A percentile compares a stretch with the other conserved stretches of the same genome.
Evolutionary conservation across 164 flowering plant genomes (phyloP).

Genomic region (Vitis vinifera): DNA sequence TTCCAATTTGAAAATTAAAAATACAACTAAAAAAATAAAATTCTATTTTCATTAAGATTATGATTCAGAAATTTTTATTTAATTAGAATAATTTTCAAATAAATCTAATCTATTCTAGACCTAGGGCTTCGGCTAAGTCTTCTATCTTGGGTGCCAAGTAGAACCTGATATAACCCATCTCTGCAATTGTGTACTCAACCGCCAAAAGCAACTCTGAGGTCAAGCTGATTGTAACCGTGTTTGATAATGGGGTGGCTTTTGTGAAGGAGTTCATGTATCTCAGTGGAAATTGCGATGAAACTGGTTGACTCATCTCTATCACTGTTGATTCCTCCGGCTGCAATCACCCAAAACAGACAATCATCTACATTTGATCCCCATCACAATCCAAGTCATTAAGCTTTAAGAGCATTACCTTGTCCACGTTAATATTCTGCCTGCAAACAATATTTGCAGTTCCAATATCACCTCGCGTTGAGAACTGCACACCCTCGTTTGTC

Average conservation of each 20-base stretch:
- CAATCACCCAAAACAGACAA: slow-evolving; percentile 10
- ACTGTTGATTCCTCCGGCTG: slow-evolving; percentile 88
- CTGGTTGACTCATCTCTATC: slow-evolving; percentile 88
- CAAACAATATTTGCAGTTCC: slow-evolving; percentile 85
- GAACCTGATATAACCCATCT: slow-evolving; percentile 78
- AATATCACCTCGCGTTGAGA: slow-evolving; percentile 86
- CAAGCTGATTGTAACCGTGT: slow-evolving; percentile 73
- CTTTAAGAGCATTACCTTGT: slow-evolving; percentile 43
- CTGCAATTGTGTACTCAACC: slow-evolving; percentile 87
- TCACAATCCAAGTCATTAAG: too few species aligned
- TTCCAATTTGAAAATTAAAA: too few species aligned
- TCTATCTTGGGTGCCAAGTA: slow-evolving; percentile 90
- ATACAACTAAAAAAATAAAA: too few species aligned
- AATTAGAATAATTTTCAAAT: too few species aligned
- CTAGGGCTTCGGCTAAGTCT: slow-evolving; percentile 59
- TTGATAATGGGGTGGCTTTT: slow-evolving; percentile 77
- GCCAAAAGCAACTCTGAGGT: slow-evolving; percentile 82
- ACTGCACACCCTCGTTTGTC: slow-evolving; percentile 91
- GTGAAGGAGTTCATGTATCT: slow-evolving; percentile 92
- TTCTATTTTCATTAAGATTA: too few species aligned
- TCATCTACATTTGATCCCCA: too few species aligned
- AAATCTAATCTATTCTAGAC: background rate
- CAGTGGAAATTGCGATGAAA: slow-evolving; percentile 77
- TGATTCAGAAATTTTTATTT: too few species aligned
- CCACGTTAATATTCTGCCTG: slow-evolving; percentile 79